Evolutionary conservation across 2,329 filamentous ascomycete species (phyloP).

Genomic region (Sphaerulina populicola): DNA sequence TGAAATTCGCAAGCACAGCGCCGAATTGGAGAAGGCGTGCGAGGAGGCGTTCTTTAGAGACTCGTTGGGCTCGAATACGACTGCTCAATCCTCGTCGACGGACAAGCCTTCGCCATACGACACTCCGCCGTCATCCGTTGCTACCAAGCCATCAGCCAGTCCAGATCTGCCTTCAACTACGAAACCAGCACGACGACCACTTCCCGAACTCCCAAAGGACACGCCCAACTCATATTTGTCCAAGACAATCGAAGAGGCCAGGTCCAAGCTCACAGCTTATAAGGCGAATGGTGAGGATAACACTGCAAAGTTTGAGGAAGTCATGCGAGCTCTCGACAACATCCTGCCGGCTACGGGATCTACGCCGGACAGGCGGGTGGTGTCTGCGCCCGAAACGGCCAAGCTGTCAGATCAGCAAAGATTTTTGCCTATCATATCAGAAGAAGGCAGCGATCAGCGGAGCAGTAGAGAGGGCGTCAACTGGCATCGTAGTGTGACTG

Average conservation of each 20-base stretch:
- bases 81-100: slow-evolving; percentile 35
- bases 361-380: slow-evolving; percentile 34
- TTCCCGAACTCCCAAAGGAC: slow-evolving; percentile 40
- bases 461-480: slow-evolving; percentile 30
- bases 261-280: slow-evolving; percentile 47
- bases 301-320: slow-evolving; percentile 49
- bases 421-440: slow-evolving; percentile 45
- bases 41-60: slow-evolving; percentile 82
- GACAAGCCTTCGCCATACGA: slow-evolving; percentile 23
- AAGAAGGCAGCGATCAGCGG: slow-evolving; percentile 36
- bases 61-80: slow-evolving; percentile 47
- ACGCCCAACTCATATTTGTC: slow-evolving; percentile 47
- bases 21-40: slow-evolving; percentile 78
- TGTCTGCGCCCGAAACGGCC: slow-evolving; percentile 40
- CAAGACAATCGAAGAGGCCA: slow-evolving; percentile 50
- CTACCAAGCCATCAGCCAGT: slow-evolving; percentile 29
- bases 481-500: slow-evolving; percentile 38
- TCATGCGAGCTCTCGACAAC: slow-evolving; percentile 44
- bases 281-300: slow-evolving; percentile 42
- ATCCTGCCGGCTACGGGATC: slow-evolving; percentile 27
- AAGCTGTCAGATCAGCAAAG: slow-evolving; percentile 27
- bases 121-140: slow-evolving; percentile 37
- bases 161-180: slow-evolving; percentile 17
- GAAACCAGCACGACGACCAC: slow-evolving; percentile 34
- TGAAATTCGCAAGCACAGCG: slow-evolving; percentile 74